phyloP scores from a whole-genome alignment of 2,329 filamentous ascomycete genomes.

The Fusarium palustre region DNA sequence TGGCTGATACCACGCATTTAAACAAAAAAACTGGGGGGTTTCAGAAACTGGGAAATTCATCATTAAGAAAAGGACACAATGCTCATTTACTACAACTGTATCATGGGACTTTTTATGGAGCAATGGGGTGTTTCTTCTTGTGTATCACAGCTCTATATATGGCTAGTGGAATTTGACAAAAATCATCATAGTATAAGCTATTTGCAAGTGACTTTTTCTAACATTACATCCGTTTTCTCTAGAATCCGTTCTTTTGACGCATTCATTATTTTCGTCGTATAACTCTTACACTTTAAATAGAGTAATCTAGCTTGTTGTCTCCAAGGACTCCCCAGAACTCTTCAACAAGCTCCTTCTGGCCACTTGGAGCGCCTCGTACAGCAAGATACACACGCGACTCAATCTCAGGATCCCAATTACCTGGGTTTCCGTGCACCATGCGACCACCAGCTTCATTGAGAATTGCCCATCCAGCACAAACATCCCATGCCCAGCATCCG shows the following conservation, averaged over 20 bases:
- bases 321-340: slow-evolving; percentile 74
- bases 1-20: slow-evolving; percentile 41
- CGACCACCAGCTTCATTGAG: slow-evolving; percentile 78
- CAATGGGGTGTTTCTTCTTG: slow-evolving; percentile 36
- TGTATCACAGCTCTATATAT: slow-evolving; percentile 30
- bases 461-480: slow-evolving; percentile 84
- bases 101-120: slow-evolving; percentile 42
- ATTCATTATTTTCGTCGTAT: neutral
- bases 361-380: slow-evolving; percentile 68
- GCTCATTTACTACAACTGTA: slow-evolving; percentile 38
- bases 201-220: slow-evolving; percentile 7
- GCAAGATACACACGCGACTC: slow-evolving; percentile 73
- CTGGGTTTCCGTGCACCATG: slow-evolving; percentile 79
- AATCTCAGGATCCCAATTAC: slow-evolving; percentile 73
- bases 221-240: slow-evolving; percentile 13
- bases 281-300: slow-evolving; percentile 33
- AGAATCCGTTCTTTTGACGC: neutral
- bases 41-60: slow-evolving; percentile 1
- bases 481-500: slow-evolving; percentile 88
- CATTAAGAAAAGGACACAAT: slow-evolving; percentile 7
- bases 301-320: slow-evolving; percentile 64
- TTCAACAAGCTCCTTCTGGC: slow-evolving; percentile 71
- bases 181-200: slow-evolving; percentile 13
- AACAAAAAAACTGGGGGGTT: slow-evolving; percentile 23
- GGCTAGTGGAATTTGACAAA: slow-evolving; percentile 34